A percentile compares a stretch with the other conserved stretches of the same genome.
These are phyloP conservation scores for Venturia pyrina DNA, from an alignment of 2,329 filamentous ascomycete species.

Conservation along the genomic window DNA sequence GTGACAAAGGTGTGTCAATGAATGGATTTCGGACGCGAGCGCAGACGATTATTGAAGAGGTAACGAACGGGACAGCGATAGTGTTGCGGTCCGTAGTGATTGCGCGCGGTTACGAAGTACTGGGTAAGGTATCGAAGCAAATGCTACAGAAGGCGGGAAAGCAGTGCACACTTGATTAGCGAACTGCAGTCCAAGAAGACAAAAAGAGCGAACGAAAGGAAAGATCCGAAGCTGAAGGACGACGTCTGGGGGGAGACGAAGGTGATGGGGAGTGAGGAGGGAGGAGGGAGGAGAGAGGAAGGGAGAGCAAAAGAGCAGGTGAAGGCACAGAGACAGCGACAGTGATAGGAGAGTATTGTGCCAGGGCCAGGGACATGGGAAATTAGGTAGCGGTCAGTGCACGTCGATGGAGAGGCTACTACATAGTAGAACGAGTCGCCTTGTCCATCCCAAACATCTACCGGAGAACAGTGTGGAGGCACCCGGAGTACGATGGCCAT, in stretches of 20 bases:
- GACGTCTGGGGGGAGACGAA: constrained; percentile 18
- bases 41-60: not conserved
- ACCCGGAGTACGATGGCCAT: no score
- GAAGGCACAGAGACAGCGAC: no score
- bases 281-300: constrained; percentile 17
- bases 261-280: constrained; percentile 19
- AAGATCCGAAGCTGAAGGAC: constrained; percentile 26
- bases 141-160: not conserved
- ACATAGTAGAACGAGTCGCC: not conserved
- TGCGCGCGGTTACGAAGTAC: not conserved
- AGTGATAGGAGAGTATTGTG: no score
- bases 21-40: not conserved
- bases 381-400: not conserved
- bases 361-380: constrained; percentile 10
- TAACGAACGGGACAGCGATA: not conserved
- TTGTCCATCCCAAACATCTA: not conserved
- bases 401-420: not conserved
- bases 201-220: constrained; percentile 13
- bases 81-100: not conserved
- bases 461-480: no score
- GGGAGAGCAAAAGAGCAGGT: constrained; percentile 13
- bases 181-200: constrained; percentile 18
- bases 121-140: not conserved
- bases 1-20: not conserved
- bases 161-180: not conserved